These are phyloP conservation scores for Trichosporon ovoides DNA, from an alignment of 1,284 basidiomycete species.

Conservation along the genomic window DNA sequence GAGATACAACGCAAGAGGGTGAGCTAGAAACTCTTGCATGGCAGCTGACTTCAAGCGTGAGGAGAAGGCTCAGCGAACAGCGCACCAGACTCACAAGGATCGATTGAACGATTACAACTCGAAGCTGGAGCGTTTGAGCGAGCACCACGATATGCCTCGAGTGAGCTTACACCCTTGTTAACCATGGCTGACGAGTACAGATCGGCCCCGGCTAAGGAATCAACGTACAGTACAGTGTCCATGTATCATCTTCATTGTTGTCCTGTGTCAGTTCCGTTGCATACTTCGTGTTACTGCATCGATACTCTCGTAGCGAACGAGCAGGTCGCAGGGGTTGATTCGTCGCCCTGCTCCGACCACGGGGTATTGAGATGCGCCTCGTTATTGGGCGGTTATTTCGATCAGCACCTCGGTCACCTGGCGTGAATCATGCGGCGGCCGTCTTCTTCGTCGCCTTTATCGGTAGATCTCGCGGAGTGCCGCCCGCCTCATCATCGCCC, in stretches of 20 bases:
- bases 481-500: no score
- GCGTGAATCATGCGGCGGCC: no score
- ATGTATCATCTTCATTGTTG: slow-evolving; percentile 2
- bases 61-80: slow-evolving; percentile 73
- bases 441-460: no score
- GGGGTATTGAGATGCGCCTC: no score
- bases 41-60: slow-evolving; percentile 56
- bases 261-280: background rate
- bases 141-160: slow-evolving; percentile 46
- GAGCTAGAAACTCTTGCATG: slow-evolving; percentile 36
- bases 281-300: no score
- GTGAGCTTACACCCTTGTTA: slow-evolving; percentile 20
- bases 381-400: no score
- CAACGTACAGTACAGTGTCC: no score
- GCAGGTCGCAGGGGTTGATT: no score
- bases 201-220: slow-evolving; percentile 18
- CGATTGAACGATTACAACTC: slow-evolving; percentile 86
- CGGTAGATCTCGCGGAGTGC: no score
- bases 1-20: slow-evolving; percentile 77
- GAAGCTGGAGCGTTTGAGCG: slow-evolving; percentile 70
- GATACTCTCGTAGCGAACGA: no score
- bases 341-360: no score
- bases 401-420: no score
- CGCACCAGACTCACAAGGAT: slow-evolving; percentile 88
- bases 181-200: slow-evolving; percentile 9